Percentiles rank a stretch among this genome's conserved stretches.
These are phyloP conservation scores for Dichomitus squalens DNA, from an alignment of 1,284 basidiomycete species.

Conservation along the genomic window DNA sequence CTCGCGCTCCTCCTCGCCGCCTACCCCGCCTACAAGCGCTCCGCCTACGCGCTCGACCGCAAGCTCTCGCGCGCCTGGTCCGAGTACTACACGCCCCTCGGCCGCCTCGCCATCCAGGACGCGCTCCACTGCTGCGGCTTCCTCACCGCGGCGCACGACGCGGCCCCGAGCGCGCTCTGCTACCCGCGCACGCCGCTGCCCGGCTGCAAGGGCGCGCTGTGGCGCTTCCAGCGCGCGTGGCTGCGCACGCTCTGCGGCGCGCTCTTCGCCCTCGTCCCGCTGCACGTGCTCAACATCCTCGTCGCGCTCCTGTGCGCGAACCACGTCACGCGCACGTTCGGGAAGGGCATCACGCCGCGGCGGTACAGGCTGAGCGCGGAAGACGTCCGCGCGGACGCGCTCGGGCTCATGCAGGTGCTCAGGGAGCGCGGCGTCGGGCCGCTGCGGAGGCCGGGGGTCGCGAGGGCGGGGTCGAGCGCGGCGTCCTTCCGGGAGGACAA, in stretches of 20 bases:
- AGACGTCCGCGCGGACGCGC: conserved; percentile 33
- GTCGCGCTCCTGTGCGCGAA: conserved; percentile 70
- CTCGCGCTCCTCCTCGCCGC: conserved; percentile 66
- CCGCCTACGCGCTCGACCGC: conserved; percentile 69
- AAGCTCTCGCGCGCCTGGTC: conserved; percentile 79
- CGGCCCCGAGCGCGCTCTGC: conserved; percentile 61
- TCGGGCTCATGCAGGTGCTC: conserved; percentile 25
- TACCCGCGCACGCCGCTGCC: conserved; percentile 68
- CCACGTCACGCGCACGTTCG: conserved; percentile 70
- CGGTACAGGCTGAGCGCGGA: conserved; percentile 55
- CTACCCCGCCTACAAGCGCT: conserved; percentile 72
- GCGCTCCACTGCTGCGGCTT: conserved; percentile 75
- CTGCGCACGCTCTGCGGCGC: conserved; percentile 57
- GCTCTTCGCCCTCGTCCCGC: conserved; percentile 66
- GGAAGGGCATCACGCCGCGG: conserved; percentile 72
- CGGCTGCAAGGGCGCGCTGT: conserved; percentile 71
- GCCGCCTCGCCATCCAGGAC: conserved; percentile 67
- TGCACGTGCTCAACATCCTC: conserved; percentile 67
- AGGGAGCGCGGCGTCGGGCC: conserved; percentile 11
- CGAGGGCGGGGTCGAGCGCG: conserved; percentile 23
- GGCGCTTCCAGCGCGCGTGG: conserved; percentile 58
- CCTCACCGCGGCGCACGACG: conserved; percentile 66
- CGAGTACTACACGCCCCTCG: conserved; percentile 58
- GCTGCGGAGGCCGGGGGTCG: conserved; percentile 24
- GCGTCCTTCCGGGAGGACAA: conserved; percentile 28